A percentile compares a stretch with the other conserved stretches of the same genome.
phyloP scores from a whole-genome alignment of 1,139 yeast species.

The Scheffersomyces insectosa region DNA sequence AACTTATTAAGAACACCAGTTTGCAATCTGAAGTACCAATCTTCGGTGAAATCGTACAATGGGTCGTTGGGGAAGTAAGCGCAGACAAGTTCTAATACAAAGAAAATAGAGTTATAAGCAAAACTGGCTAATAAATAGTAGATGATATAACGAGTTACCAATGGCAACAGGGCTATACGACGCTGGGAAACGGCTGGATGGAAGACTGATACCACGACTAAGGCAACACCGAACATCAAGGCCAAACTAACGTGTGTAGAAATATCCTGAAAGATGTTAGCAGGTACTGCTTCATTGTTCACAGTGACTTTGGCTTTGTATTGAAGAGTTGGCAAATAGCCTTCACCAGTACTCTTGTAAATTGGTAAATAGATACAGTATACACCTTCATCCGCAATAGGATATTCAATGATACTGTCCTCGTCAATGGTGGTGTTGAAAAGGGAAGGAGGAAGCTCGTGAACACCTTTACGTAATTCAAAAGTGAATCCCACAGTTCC shows the following conservation, averaged over 20 bases:
- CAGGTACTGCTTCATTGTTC: conserved; percentile 6
- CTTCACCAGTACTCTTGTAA: conserved; percentile 4
- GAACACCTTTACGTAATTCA: conserved; percentile 5
- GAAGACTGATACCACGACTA: conserved; percentile 1
- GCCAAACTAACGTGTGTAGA: conserved; percentile 4
- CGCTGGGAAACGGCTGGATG: background rate
- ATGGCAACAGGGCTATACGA: background rate
- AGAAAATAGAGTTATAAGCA: background rate
- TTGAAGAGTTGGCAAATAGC: conserved; percentile 4
- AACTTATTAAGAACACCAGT: background rate
- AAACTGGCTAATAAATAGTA: background rate
- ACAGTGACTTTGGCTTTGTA: conserved; percentile 5
- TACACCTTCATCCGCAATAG: conserved; percentile 7
- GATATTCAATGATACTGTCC: conserved; percentile 4
- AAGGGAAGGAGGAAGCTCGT: conserved; percentile 5
- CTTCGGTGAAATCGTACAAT: conserved; percentile 1
- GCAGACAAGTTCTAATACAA: background rate
- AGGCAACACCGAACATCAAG: conserved; percentile 4
- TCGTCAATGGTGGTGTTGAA: conserved; percentile 4
- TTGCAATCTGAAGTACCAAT: background rate
- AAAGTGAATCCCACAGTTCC: background rate
- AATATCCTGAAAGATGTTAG: conserved; percentile 6
- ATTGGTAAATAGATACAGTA: conserved; percentile 17
- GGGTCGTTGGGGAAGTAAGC: conserved; percentile 1
- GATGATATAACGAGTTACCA: background rate